These are phyloP conservation scores for Corylus americana DNA, from an alignment of 306 rosid genomes.

Conservation along the genomic window DNA sequence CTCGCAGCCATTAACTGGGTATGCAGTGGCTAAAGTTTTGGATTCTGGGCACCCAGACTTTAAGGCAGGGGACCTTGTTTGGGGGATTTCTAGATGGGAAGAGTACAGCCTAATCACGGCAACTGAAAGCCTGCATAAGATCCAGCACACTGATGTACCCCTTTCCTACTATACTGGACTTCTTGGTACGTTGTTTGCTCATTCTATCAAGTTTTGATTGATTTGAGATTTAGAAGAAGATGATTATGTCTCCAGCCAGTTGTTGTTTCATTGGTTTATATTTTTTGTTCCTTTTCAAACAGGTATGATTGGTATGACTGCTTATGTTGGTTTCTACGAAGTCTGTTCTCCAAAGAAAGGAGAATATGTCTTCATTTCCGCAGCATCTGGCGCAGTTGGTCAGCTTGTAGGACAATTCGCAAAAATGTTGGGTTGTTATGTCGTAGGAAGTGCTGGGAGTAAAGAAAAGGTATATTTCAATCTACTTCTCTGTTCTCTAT, in stretches of 20 bases:
- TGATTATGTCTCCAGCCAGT: too few species aligned
- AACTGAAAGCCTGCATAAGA: conserved; percentile 33
- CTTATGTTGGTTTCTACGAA: conserved; percentile 16
- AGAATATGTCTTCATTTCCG: conserved; percentile 20
- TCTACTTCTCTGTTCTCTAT: neutral
- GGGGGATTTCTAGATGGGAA: conserved; percentile 56
- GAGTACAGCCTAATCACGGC: conserved; percentile 41
- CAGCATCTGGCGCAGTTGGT: conserved; percentile 13
- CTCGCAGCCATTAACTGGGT: too few species aligned
- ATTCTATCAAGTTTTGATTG: too few species aligned
- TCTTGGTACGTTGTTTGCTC: conserved; percentile 13
- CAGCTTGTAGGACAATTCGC: conserved; percentile 19
- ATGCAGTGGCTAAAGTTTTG: conserved; percentile 42
- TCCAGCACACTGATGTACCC: conserved; percentile 39
- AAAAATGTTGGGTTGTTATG: neutral
- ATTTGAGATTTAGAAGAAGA: too few species aligned
- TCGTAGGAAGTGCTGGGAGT: conserved; percentile 10
- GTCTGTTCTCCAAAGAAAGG: conserved; percentile 22
- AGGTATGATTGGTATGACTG: conserved; percentile 29
- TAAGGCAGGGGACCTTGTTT: conserved; percentile 45
- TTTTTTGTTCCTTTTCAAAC: too few species aligned
- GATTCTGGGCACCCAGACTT: conserved; percentile 43
- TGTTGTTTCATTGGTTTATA: too few species aligned
- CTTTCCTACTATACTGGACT: conserved; percentile 47
- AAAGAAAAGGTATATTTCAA: neutral